These are phyloP conservation scores for Neurospora sp. DNA, from an alignment of 495 filamentous ascomycete genomes.

Conservation along the genomic window DNA sequence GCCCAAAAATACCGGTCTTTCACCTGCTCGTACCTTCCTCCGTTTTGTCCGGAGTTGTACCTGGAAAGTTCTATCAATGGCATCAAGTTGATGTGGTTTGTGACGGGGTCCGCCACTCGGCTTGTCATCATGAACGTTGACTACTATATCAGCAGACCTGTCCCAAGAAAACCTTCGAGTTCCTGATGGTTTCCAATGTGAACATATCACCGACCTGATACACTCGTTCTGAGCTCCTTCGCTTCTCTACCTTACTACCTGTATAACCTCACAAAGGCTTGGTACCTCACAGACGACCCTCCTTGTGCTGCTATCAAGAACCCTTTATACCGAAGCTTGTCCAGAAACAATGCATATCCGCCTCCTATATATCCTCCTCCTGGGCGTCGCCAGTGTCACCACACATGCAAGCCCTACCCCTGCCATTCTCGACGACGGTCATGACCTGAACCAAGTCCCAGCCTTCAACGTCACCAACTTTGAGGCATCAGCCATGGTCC, in stretches of 20 bases:
- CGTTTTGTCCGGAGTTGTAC: neutral
- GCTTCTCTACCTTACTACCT: neutral
- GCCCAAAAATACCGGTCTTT: neutral
- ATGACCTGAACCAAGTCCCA: conserved; percentile 1
- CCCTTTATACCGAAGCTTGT: neutral
- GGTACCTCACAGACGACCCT: neutral
- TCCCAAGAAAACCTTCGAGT: neutral
- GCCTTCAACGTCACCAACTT: conserved; percentile 15
- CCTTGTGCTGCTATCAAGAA: neutral
- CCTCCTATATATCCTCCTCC: neutral
- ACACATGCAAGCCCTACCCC: neutral
- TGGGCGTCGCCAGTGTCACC: neutral
- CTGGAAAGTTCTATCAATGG: neutral
- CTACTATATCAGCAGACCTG: neutral
- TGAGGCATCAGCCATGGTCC: conserved; percentile 9
- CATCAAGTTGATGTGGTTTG: neutral
- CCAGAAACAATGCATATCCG: neutral
- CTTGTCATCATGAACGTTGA: neutral
- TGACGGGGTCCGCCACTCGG: neutral
- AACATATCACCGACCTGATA: neutral
- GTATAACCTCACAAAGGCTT: neutral
- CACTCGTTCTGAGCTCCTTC: neutral
- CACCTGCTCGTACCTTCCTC: neutral
- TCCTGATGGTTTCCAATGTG: neutral
- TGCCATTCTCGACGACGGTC: neutral